Percentiles rank a stretch among this genome's conserved stretches.
Conservation (phyloP, 1,139 yeast genomes). For the Zhuliangozyma parablackwelliae region DNA sequence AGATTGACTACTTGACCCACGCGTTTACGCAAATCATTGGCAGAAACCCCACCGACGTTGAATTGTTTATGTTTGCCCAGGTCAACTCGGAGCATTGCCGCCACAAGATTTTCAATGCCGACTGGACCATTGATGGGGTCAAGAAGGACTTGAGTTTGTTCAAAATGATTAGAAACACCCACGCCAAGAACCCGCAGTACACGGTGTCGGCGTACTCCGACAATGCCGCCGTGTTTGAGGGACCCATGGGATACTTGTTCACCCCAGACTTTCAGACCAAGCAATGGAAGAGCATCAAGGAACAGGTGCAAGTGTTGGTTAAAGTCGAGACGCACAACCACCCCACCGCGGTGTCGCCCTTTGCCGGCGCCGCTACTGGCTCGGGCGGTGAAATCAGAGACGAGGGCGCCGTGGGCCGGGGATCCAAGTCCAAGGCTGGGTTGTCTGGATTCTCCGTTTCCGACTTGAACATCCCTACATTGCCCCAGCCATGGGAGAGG, state of each 20-base stretch:
- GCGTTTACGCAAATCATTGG: constrained; percentile 74
- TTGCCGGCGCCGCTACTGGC: constrained; percentile 99
- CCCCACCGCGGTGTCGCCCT: constrained; percentile 98
- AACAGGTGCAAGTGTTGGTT: constrained; percentile 81
- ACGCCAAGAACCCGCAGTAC: constrained; percentile 69
- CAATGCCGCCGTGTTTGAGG: constrained; percentile 96
- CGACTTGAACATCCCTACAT: constrained; percentile 81
- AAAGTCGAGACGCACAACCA: constrained; percentile 99
- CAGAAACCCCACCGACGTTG: constrained; percentile 96
- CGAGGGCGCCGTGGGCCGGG: constrained; percentile 99
- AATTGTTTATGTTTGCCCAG: constrained; percentile 98
- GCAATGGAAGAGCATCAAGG: constrained; percentile 71
- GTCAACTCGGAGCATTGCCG: constrained; percentile 99
- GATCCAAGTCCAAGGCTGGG: constrained; percentile 96
- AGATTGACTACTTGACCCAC: constrained; percentile 77
- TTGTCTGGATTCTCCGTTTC: constrained; percentile 90
- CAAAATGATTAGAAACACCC: constrained; percentile 95
- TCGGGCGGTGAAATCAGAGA: constrained; percentile 99
- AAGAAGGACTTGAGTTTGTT: constrained; percentile 73
- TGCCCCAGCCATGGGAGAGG: constrained; percentile 92
- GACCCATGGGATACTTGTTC: constrained; percentile 68
- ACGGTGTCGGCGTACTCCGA: constrained; percentile 95
- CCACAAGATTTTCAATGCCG: constrained; percentile 97
- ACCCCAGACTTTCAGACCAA: constrained; percentile 74
- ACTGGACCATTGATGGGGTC: constrained; percentile 91